Evolutionary conservation across 495 filamentous ascomycete species (phyloP).

Genomic region (Collariella sp.): DNA sequence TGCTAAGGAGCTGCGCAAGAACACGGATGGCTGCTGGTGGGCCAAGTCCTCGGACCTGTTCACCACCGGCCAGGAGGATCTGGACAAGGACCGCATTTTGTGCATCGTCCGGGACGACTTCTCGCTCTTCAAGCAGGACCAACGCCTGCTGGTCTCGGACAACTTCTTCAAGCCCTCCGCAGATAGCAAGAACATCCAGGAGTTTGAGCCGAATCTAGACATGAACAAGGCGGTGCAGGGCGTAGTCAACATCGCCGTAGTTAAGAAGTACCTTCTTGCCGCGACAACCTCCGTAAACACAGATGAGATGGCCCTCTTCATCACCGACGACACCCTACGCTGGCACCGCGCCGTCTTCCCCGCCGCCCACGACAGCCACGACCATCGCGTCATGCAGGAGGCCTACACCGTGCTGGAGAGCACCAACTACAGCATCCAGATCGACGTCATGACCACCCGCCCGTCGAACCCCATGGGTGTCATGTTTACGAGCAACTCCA

Average conservation of each 20-base stretch:
- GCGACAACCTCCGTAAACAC: slow-evolving; percentile 71
- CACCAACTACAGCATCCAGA: slow-evolving; percentile 93
- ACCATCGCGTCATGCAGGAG: slow-evolving; percentile 70
- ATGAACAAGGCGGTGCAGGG: slow-evolving; percentile 62
- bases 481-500: slow-evolving; percentile 88
- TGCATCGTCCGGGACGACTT: slow-evolving; percentile 66
- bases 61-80: slow-evolving; percentile 49
- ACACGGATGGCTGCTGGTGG: slow-evolving; percentile 70
- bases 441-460: slow-evolving; percentile 72
- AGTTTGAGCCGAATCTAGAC: slow-evolving; percentile 67
- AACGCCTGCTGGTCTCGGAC: slow-evolving; percentile 70
- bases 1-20: slow-evolving; percentile 51
- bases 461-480: slow-evolving; percentile 65
- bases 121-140: slow-evolving; percentile 52
- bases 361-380: slow-evolving; percentile 28
- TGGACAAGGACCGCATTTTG: slow-evolving; percentile 57
- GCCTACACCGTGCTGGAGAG: slow-evolving; percentile 92
- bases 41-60: slow-evolving; percentile 69
- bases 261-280: slow-evolving; percentile 78
- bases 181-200: slow-evolving; percentile 39
- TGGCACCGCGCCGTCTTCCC: slow-evolving; percentile 94
- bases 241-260: slow-evolving; percentile 63
- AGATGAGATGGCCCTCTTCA: slow-evolving; percentile 78
- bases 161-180: slow-evolving; percentile 56
- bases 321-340: slow-evolving; percentile 65